Percentiles rank a stretch among this genome's conserved stretches.
These are phyloP conservation scores for Ensete ventricosum DNA, from an alignment of 176 grass and related monocot genomes.

Conservation along the genomic window DNA sequence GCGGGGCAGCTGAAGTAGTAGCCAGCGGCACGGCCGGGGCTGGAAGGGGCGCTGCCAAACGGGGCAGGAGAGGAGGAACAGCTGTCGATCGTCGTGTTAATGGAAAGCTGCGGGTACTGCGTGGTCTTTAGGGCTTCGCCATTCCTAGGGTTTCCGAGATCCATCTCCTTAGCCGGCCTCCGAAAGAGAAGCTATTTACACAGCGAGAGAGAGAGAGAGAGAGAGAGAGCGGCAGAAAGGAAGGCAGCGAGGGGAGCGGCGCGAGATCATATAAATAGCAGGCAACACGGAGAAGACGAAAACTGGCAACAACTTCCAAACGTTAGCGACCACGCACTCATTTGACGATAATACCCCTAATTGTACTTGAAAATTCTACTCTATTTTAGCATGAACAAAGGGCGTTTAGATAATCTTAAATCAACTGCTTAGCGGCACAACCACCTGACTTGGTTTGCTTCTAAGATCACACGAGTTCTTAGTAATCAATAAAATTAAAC, in stretches of 20 bases:
- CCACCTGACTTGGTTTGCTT: too few relatives aligned
- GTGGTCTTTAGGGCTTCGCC: neutral
- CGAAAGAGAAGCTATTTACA: neutral
- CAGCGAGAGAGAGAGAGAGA: neutral
- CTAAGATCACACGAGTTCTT: too few relatives aligned
- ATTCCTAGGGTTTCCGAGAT: neutral
- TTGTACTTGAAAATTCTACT: too few relatives aligned
- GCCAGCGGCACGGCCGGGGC: neutral
- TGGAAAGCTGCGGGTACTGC: neutral
- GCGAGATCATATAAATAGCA: neutral
- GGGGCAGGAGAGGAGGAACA: neutral
- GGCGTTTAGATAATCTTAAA: too few relatives aligned
- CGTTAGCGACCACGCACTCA: too few relatives aligned
- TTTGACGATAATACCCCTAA: too few relatives aligned
- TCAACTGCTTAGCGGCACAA: too few relatives aligned
- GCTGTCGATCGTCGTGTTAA: neutral
- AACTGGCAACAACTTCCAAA: neutral
- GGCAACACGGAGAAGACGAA: neutral
- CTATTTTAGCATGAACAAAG: too few relatives aligned
- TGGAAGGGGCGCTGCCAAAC: neutral
- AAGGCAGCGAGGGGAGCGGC: neutral
- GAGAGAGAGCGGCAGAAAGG: neutral
- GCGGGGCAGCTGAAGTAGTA: constrained; percentile 37
- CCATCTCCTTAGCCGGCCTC: neutral
- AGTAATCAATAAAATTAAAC: too few relatives aligned